phyloP scores from a whole-genome alignment of 768 basidiomycete genomes.

The Coprinopsis marcescibilis region DNA sequence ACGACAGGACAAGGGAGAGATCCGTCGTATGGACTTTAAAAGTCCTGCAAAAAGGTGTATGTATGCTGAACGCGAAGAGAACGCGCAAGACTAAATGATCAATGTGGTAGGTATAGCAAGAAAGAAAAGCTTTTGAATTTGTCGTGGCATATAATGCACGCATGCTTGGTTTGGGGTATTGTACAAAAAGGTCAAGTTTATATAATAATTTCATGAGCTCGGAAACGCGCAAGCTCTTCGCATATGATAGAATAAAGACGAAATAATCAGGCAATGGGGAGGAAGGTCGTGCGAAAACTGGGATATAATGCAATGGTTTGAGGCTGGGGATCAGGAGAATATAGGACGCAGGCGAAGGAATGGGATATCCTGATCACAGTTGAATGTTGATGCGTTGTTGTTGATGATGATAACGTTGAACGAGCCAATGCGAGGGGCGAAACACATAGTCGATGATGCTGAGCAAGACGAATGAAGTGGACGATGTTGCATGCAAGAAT shows the following conservation, averaged over 20 bases:
- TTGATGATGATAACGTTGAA: background rate
- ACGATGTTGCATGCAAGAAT: background rate
- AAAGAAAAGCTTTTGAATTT: too few species aligned
- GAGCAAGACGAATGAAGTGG: background rate
- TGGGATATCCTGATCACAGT: background rate
- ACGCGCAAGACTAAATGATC: too few species aligned
- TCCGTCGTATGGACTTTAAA: too few species aligned
- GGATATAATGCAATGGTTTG: constrained; percentile 2
- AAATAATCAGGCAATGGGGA: constrained; percentile 7
- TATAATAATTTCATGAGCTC: too few species aligned
- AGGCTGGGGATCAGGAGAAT: background rate
- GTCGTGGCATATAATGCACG: too few species aligned
- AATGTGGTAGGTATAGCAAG: too few species aligned
- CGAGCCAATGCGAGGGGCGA: too few species aligned
- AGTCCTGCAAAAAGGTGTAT: too few species aligned
- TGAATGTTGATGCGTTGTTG: constrained; percentile 1
- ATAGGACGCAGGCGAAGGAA: constrained; percentile 1
- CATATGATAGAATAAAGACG: constrained; percentile 12
- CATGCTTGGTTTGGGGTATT: too few species aligned
- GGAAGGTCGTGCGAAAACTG: background rate
- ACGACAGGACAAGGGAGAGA: too few species aligned
- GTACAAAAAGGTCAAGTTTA: too few species aligned
- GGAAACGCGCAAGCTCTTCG: constrained; percentile 37
- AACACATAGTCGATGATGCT: background rate
- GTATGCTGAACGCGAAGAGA: too few species aligned